A percentile compares a stretch with the other conserved stretches of the same genome.
Evolutionary conservation across 306 rosid species (phyloP).

Genomic region (Acacia melanoxylon): DNA sequence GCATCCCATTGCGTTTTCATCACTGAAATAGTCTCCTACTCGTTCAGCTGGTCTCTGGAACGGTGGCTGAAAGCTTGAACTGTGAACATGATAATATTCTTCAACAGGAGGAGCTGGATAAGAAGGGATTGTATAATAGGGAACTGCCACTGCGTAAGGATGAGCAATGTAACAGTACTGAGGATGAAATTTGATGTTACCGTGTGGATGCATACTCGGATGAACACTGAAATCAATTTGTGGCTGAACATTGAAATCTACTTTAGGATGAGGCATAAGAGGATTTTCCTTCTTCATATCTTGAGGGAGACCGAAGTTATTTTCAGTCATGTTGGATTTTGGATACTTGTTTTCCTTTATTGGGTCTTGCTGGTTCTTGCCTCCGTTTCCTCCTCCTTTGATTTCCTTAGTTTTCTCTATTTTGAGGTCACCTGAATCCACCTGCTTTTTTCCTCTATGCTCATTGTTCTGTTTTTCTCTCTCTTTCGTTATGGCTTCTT

Average conservation of each 20-base stretch:
- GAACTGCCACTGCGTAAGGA: constrained; percentile 34
- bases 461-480: constrained; percentile 23
- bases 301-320: background rate
- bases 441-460: constrained; percentile 7
- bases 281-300: constrained; percentile 1
- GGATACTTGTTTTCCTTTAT: background rate
- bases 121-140: constrained; percentile 34
- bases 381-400: background rate
- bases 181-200: constrained; percentile 16
- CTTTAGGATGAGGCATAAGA: background rate
- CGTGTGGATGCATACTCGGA: background rate
- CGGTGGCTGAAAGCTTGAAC: constrained; percentile 3
- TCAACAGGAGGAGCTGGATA: constrained; percentile 14
- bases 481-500: constrained; percentile 7
- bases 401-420: constrained; percentile 26
- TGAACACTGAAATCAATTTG: background rate
- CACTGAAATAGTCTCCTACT: constrained; percentile 52
- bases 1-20: constrained; percentile 47
- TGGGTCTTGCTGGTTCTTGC: constrained; percentile 14
- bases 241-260: constrained; percentile 29
- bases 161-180: constrained; percentile 33
- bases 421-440: background rate
- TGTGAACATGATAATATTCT: constrained; percentile 19
- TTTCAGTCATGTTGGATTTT: background rate
- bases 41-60: constrained; percentile 27